Percentiles rank a stretch among this genome's conserved stretches.
Evolutionary conservation across 2,329 filamentous ascomycete species (phyloP).

Genomic region (Neonectria sp.): DNA sequence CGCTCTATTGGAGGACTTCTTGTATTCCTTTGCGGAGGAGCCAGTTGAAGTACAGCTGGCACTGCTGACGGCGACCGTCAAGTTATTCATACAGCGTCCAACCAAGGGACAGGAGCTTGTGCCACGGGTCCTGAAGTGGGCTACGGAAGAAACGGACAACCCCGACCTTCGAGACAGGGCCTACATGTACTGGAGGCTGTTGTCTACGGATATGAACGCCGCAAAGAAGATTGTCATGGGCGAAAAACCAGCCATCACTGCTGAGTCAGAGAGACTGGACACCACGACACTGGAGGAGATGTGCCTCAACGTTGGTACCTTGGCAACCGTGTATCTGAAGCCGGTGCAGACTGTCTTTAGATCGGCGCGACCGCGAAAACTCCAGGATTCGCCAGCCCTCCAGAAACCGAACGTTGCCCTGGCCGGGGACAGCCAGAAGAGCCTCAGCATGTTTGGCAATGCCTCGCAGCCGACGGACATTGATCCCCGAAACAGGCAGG

Average conservation of each 20-base stretch:
- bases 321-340: slow-evolving; percentile 98
- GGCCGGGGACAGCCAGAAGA: slow-evolving; percentile 69
- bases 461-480: slow-evolving; percentile 68
- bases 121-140: slow-evolving; percentile 97
- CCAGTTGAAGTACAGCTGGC: slow-evolving; percentile 96
- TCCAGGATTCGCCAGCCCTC: slow-evolving; percentile 88
- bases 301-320: slow-evolving; percentile 94
- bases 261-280: slow-evolving; percentile 95
- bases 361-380: slow-evolving; percentile 82
- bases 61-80: slow-evolving; percentile 94
- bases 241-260: slow-evolving; percentile 95
- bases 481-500: slow-evolving; percentile 58
- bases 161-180: slow-evolving; percentile 95
- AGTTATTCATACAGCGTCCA: slow-evolving; percentile 96
- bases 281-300: slow-evolving; percentile 94
- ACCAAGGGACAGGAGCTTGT: slow-evolving; percentile 95
- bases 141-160: slow-evolving; percentile 99
- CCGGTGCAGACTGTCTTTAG: slow-evolving; percentile 98
- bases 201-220: slow-evolving; percentile 90
- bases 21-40: slow-evolving; percentile 95
- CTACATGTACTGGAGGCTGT: slow-evolving; percentile 99
- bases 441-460: slow-evolving; percentile 70
- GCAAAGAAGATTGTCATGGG: slow-evolving; percentile 96
- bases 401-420: slow-evolving; percentile 78
- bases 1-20: slow-evolving; percentile 91